Evolutionary conservation across 306 rosid genomes (phyloP), one percentile per base, ranked within the genome.

Genomic region (Fragaria ananassa): DNA sequence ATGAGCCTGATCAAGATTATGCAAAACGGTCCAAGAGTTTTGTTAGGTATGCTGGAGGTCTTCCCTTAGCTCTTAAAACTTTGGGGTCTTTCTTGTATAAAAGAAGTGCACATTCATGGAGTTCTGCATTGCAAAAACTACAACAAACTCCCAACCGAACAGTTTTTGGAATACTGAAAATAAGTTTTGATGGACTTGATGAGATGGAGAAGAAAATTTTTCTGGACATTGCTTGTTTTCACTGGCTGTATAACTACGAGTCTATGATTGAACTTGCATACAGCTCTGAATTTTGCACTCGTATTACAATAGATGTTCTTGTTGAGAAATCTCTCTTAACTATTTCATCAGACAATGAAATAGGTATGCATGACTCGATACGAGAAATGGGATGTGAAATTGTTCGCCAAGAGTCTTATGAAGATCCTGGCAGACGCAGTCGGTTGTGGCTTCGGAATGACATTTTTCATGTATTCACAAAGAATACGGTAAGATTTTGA

Each of bases 271-370:
- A 80, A 39, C 57, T 75, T 2, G 54, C 79, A 7, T 66, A 79
- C 14, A 34, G 46, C 5, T 31, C 27, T 5, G 2, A 14, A 0
- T 10, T 65, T 68, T 17, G 19, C 71, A 35, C 85, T 25, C 17
- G 5, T 25, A 75, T 65, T 69, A 78, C 78, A 50, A 42, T 82
- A 37, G 81, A 56, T 0, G 63, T 75, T 68, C 84, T 88, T 68
- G 47, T 67, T 46, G 84, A 84, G 46, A 84, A 76, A 53, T 88
- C 85, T 53, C 84, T 88, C 39, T 18, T 85, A n/a, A 60, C 66
- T 11, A 60, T 57, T 23, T 57, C 66, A 61, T 13, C n/a, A 19
- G 67, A 11, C 0, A 17, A 23, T 1, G 1, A 11, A 0, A 6
- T 76, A 2, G 57, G 6, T 9, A 71, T 88, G 78, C 89, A 88